A percentile compares a stretch with the other conserved stretches of the same genome.
Evolutionary conservation across 2,329 filamentous ascomycete genomes (phyloP).

Genomic region (Fusarium agapanthi): DNA sequence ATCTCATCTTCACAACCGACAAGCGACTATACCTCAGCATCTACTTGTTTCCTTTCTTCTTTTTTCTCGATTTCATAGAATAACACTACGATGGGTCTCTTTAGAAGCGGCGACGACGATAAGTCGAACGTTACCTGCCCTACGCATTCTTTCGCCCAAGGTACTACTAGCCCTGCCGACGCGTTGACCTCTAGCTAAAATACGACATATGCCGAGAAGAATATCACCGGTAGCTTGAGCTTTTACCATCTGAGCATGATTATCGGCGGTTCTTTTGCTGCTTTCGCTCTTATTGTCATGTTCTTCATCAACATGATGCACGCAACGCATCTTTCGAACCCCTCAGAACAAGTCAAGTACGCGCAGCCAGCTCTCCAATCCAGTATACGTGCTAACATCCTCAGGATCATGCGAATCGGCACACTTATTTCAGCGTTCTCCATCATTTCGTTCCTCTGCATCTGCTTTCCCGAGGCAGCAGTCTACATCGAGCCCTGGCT

Average conservation of each 20-base stretch:
- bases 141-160: slow-evolving; percentile 7
- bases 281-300: slow-evolving; percentile 23
- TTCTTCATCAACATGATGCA: slow-evolving; percentile 24
- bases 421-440: slow-evolving; percentile 27
- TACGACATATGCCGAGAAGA: slow-evolving; percentile 12
- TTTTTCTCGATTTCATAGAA: not conserved
- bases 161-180: not conserved
- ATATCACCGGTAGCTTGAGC: slow-evolving; percentile 1
- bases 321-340: slow-evolving; percentile 32
- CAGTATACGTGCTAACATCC: not conserved
- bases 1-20: not conserved
- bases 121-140: slow-evolving; percentile 1
- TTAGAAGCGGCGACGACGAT: not conserved
- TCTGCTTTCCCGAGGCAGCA: slow-evolving; percentile 8
- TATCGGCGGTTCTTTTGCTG: slow-evolving; percentile 29
- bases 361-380: not conserved
- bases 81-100: not conserved
- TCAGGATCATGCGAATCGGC: slow-evolving; percentile 31
- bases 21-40: not conserved
- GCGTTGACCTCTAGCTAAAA: not conserved
- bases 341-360: slow-evolving; percentile 37
- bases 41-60: too few relatives aligned
- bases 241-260: slow-evolving; percentile 34
- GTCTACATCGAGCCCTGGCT: slow-evolving; percentile 35
- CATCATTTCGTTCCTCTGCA: slow-evolving; percentile 27